Base-by-base conservation (phyloP, 805 yeast species). In the Wickerhamomyces subpelliculosus region DNA sequence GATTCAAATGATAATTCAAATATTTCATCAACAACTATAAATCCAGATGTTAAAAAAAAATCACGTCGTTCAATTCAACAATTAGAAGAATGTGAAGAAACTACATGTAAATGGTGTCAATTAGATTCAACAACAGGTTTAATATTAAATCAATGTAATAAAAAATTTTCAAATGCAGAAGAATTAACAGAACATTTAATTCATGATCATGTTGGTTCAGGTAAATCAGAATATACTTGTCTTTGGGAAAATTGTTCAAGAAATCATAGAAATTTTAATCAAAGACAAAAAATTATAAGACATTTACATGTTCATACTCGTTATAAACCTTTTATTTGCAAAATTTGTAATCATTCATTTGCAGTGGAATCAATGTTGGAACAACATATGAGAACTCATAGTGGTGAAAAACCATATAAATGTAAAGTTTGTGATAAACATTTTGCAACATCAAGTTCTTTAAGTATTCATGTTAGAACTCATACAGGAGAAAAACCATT, bases 401-500 rank as follows among this genome's bases (percentile, higher is more conserved):
- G 90, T 1, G 96, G 96, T 3, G 97, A 88, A 51, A 84, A 79
- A 52, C 97, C 97, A 1, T 88, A 71, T 57, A 59, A 58, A 37
- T 90, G 98, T 58, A 65, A 70, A 20, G 54, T 66, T 2, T 90
- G 98, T 58, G 80, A 73, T 5, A 89, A 87, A 57, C 57, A 65
- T 20, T 90, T 90, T 64, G 83, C 95, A 10, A 86, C 95, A 2
- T 74, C 84, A 22, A 80, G 93, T 4, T 80, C 93, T 13, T 65
- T 89, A 32, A 81, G 87, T 2, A 86, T 90, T 23, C 97, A 93
- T 61, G 60, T 73, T 33, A 68, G 97, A 43, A 80, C 80, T 2
- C 98, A 90, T 59, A 84, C 95, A 1, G 97, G 97, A 2, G 90
- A 83, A 42, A 86, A 83, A 58, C 97, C 97, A 3, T 64, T 90